Base-by-base conservation (phyloP, 2,329 filamentous ascomycete genomes). In the Biscogniauxia sp. region DNA sequence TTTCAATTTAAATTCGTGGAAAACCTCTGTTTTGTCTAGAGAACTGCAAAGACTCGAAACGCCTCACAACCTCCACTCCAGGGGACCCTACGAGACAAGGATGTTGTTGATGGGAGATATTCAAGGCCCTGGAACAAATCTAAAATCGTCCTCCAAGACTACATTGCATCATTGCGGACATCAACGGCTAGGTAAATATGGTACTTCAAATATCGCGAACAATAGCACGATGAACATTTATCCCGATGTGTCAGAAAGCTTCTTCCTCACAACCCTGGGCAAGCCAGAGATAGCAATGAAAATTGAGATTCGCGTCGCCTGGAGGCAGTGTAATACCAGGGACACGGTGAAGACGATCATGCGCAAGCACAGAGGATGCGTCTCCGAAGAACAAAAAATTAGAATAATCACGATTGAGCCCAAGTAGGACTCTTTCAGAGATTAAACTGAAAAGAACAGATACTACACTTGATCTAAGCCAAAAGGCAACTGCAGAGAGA, bases 401-500 rank as follows among this genome's bases (percentile, higher is more conserved):
- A 81, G 87, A 85, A 84, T 90, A 92, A 92, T 90, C 87, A 92
- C 89, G 87, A 91, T 92, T 92, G 92, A 92, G 25, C 17, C 55
- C n/a, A 20, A 3, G 19, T 50, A 45, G 17, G 26, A 20, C 20
- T 57, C 50, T 50, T 51, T 52, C 50, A 37, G 26, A 45, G 37
- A 45, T 26, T 52, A 26, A 52, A 23, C 23, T 26, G 20, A 28
- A 28, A 32, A 57, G 23, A 52, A 25, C 54, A 55, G 28, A 49
- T 55, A 49, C 32, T 55, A 55, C 54, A 55, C 88, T 90, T 91
- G 88, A 91, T 91, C 88, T 91, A 90, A 90, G 60, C 56, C 60
- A 61, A 59, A 52, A 23, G 20, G 23, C 19, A 52, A 52, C 37
- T 45, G 11, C 1, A n/a, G 11, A 45, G 37, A 9, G 20, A 17